Base-by-base conservation (phyloP, 139 green algal genomes). In the Prasinococcaceae sp. region DNA sequence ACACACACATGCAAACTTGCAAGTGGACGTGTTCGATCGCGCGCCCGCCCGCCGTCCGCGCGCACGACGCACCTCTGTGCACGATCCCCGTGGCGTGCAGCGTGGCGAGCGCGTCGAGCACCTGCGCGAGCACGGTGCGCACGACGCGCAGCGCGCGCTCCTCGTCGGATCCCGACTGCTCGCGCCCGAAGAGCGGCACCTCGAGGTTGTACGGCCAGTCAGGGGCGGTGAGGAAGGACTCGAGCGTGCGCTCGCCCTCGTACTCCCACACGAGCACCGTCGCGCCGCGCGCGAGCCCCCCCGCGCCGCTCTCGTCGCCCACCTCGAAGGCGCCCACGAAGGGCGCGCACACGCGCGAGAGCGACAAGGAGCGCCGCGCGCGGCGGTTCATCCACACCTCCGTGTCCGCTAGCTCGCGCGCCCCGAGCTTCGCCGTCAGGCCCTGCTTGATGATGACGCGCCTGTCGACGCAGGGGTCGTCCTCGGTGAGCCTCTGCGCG, bases 1-100 rank as follows among this genome's bases (percentile, higher is more conserved):
- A n/a, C 12, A 41, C 12, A 41, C 35, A 41, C 35, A 12, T 41
- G 35, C 14, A 14, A 14, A 12, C 12, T 19, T 19, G 35, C 35
- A 41, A 41, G 35, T 14, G 14, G 35, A 41, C 12, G 12, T 41
- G 35, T 19, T 14, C 14, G 10, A 40, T n/a, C 9, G 33, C 33
- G 10, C 9, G 12, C 9, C 33, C 33, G 33, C 12, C 12, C 33
- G 33, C 33, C 33, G 33, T 40, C 12, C 33, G 33, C 10, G 10
- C 9, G 33, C 33, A 40, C 9, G 33, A n/a, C 33, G 33, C 33
- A n/a, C 33, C 9, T 12, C 33, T 40, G 51, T 78, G 69, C 10
- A 78, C 69, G 42, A 78, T 76, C 23, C 69, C 69, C 22, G 53
- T 73, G 39, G n/a, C 40, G 53, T 78, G 69, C 55, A 78, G 44